Base-by-base conservation (phyloP, 495 filamentous ascomycete genomes). In the Elasticomyces elasticus region DNA sequence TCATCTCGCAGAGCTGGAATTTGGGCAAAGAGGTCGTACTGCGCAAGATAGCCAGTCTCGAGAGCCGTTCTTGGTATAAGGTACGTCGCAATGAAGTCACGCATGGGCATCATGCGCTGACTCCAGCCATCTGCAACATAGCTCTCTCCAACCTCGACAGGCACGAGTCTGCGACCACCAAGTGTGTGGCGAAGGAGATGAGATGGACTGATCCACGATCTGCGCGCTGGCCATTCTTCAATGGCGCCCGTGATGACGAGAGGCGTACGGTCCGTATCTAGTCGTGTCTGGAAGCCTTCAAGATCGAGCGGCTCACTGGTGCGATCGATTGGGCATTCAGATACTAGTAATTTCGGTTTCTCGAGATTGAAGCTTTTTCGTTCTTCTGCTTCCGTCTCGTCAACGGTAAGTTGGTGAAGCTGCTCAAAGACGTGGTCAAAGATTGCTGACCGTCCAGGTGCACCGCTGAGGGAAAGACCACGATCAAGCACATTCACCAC, bases 41-140 rank as follows among this genome's bases (percentile, higher is more conserved):
- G 92, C 15, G 92, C 92, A 38, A 99, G 75, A 61, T 99, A 99
- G 54, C 48, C 54, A 24, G 52, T 47, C 11, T 57, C 51, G 6
- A 20, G 17, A 19, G 59, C 54, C 1, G 27, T 45, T 5, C 10
- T 25, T 4, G 55, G 42, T 4, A 59, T 17, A 1, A 56, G 35
- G 47, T 51, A 90, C 71, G 59, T 82, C 81, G 12, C 65, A 61
- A n/a, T 71, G 60, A 96, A 95, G 11, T 86, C 75, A 38, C 70
- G 68, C 54, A 97, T 94, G 2, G 79, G 68, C 12, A 96, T 76
- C 30, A 97, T 82, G 53, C 76, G 77, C 65, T 99, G 92, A 0
- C 84, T 82, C 92, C 94, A 99, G 13, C 74, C 82, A 20, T 78
- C 79, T 55, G 92, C 86, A 7, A 88, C 90, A 60, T 99, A 99